Conservation (phyloP, 2,329 filamentous ascomycete species). For the Lasiodiplodia citricola region DNA sequence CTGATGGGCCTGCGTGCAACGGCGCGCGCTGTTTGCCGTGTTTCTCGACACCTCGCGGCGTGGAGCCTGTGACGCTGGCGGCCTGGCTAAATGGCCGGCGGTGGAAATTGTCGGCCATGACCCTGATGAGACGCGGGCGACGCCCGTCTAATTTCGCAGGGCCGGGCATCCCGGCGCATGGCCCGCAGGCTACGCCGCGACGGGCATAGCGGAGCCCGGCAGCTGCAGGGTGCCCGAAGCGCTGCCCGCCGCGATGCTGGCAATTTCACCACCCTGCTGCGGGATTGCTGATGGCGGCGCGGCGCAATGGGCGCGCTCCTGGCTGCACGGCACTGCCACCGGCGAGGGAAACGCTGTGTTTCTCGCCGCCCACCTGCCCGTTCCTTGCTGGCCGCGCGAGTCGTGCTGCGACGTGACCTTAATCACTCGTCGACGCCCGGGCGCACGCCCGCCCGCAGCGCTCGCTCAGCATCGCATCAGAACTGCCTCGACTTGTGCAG, state of each 20-base stretch:
- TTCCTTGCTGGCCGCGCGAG: constrained; percentile 20
- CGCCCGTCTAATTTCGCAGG: constrained; percentile 23
- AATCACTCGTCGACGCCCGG: constrained; percentile 16
- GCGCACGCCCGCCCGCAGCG: neutral
- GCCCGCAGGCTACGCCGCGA: constrained; percentile 16
- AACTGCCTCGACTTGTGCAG: neutral
- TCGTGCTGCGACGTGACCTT: constrained; percentile 24
- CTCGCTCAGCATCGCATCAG: constrained; percentile 1
- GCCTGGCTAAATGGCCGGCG: constrained; percentile 19
- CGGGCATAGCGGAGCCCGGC: neutral
- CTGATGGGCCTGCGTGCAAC: constrained; percentile 19
- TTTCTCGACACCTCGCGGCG: neutral
- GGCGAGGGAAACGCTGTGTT: constrained; percentile 23
- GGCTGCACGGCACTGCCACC: constrained; percentile 22
- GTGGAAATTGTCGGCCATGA: constrained; percentile 21
- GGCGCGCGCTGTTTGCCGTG: neutral
- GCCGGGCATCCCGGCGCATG: constrained; percentile 11
- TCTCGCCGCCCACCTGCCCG: constrained; percentile 22
- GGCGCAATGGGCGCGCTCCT: constrained; percentile 11
- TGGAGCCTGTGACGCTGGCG: constrained; percentile 18
- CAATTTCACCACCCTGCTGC: constrained; percentile 12
- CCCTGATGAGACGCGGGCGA: constrained; percentile 24
- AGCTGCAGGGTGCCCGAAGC: constrained; percentile 20
- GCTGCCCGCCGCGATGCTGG: constrained; percentile 18
- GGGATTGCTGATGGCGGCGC: constrained; percentile 18